Conservation (phyloP, 176 grass and related monocot species). For the Microstegium vimineum region DNA sequence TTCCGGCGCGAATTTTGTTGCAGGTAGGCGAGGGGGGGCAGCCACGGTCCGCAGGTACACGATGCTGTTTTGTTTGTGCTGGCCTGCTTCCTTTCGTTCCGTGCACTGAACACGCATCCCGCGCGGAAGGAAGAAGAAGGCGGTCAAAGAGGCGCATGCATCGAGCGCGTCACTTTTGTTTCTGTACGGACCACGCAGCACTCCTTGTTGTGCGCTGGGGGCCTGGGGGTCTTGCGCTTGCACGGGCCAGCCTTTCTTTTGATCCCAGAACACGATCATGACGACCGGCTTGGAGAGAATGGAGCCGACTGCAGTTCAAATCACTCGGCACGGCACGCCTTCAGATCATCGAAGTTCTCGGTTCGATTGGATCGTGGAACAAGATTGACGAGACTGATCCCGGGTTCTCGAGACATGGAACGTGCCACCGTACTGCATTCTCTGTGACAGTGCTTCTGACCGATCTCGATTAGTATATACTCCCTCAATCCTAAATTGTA, state of each 20-base stretch:
- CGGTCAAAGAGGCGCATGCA: conserved; percentile 35
- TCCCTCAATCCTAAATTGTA: too few species aligned
- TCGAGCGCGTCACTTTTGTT: conserved; percentile 21
- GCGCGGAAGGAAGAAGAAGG: background rate
- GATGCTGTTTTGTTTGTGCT: background rate
- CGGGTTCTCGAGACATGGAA: too few species aligned
- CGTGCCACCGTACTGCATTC: too few species aligned
- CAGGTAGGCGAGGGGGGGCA: background rate
- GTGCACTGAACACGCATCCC: conserved; percentile 24
- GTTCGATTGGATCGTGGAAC: too few species aligned
- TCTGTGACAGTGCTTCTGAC: too few species aligned
- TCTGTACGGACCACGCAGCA: conserved; percentile 22
- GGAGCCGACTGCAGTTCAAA: background rate
- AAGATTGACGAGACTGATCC: too few species aligned
- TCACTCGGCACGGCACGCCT: background rate
- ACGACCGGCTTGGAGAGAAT: background rate
- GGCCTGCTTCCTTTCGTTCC: background rate
- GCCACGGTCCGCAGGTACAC: background rate
- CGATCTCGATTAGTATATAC: too few species aligned
- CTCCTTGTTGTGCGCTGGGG: conserved; percentile 1
- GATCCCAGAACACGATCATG: background rate
- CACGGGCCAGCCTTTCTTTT: background rate
- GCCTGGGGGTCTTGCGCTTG: background rate
- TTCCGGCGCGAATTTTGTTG: conserved; percentile 18
- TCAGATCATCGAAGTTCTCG: too few species aligned